Percentiles rank a stretch among this genome's conserved stretches.
These are phyloP conservation scores for Lupinus albus DNA, from an alignment of 306 rosid genomes.

Conservation along the genomic window DNA sequence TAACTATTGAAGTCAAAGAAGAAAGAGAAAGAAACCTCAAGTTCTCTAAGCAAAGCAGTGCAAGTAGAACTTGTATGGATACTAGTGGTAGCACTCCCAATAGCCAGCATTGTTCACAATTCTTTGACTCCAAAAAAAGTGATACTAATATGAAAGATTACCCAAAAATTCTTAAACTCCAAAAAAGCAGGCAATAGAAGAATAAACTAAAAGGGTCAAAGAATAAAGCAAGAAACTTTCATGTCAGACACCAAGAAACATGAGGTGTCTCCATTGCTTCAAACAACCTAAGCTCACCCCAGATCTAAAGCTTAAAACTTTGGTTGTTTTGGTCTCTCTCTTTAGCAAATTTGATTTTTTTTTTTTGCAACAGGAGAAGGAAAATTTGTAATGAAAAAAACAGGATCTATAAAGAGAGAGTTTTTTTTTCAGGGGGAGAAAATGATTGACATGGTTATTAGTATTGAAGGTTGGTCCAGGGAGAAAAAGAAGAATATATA, in stretches of 20 bases:
- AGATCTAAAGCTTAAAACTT: slow-evolving; percentile 68
- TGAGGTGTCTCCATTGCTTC: slow-evolving; percentile 48
- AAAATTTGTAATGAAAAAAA: slow-evolving; percentile 35
- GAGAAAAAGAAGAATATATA: neutral
- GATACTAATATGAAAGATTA: slow-evolving; percentile 4
- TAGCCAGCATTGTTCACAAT: slow-evolving; percentile 68
- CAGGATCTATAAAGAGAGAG: slow-evolving; percentile 46
- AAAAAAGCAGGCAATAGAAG: neutral
- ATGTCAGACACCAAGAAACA: slow-evolving; percentile 60
- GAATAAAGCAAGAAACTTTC: slow-evolving; percentile 49
- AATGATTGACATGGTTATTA: slow-evolving; percentile 49
- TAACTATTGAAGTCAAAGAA: slow-evolving; percentile 17
- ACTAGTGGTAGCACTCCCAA: slow-evolving; percentile 69
- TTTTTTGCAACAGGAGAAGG: slow-evolving; percentile 26
- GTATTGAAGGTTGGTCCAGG: slow-evolving; percentile 39
- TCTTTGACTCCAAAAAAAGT: slow-evolving; percentile 29
- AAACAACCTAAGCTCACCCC: slow-evolving; percentile 49
- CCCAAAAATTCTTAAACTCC: slow-evolving; percentile 13
- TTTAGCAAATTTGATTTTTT: neutral
- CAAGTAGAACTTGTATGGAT: slow-evolving; percentile 64
- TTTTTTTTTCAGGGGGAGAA: slow-evolving; percentile 41
- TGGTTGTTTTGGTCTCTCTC: slow-evolving; percentile 25
- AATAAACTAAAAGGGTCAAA: neutral
- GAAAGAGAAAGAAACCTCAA: slow-evolving; percentile 72
- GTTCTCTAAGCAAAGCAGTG: slow-evolving; percentile 87